phyloP scores from a whole-genome alignment of 768 basidiomycete genomes.

The Phlebiopsis flavidoalba region DNA sequence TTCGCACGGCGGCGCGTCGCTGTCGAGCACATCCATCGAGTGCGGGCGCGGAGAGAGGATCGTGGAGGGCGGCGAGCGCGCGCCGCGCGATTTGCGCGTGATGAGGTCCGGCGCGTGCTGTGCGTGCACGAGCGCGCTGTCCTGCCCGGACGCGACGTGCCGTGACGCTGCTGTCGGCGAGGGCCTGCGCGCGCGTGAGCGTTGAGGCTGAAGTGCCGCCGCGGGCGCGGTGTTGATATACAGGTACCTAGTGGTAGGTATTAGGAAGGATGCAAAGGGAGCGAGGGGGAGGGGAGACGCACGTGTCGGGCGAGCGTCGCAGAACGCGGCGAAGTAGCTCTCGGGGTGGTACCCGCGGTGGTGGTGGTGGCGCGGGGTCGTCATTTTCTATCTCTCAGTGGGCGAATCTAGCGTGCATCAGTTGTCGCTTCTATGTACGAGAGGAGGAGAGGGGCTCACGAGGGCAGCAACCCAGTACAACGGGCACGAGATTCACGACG shows the following conservation, averaged over 20 bases:
- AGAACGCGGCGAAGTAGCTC: constrained; percentile 4
- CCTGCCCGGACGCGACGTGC: background rate
- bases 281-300: background rate
- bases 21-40: background rate
- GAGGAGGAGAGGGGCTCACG: constrained; percentile 11
- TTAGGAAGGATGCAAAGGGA: background rate
- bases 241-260: constrained; percentile 16
- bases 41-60: background rate
- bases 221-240: constrained; percentile 24
- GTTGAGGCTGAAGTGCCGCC: constrained; percentile 15
- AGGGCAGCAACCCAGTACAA: constrained; percentile 26
- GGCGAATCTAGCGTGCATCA: background rate
- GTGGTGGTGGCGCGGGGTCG: background rate
- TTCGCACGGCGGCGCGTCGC: constrained; percentile 1
- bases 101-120: background rate
- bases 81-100: background rate
- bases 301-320: constrained; percentile 19
- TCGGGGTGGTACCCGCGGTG: constrained; percentile 19
- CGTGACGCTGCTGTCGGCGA: background rate
- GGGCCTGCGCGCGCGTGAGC: constrained; percentile 3
- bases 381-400: background rate
- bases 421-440: background rate
- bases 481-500: constrained; percentile 26
- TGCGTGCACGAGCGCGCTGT: background rate
- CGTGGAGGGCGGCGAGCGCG: background rate